phyloP scores from a whole-genome alignment of 192 early-diverging fungal genomes.

The Backusella morwellensis region DNA sequence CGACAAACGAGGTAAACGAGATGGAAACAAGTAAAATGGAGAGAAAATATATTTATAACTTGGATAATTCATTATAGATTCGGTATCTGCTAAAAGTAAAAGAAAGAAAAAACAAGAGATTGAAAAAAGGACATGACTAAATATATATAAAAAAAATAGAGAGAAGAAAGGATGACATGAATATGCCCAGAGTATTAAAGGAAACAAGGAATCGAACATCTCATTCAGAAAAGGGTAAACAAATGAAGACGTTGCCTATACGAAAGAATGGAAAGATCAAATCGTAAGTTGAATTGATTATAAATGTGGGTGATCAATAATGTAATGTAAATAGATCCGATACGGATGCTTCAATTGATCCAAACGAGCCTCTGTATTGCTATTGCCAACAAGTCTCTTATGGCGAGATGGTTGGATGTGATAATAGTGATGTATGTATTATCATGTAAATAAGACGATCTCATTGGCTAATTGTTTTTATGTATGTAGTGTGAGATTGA shows the following conservation, averaged over 20 bases:
- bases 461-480: background rate
- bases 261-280: conserved; percentile 8
- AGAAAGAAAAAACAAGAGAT: background rate
- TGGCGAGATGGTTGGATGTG: conserved; percentile 90
- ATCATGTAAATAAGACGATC: background rate
- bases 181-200: conserved; percentile 12
- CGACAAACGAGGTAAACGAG: conserved; percentile 32
- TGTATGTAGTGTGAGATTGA: conserved; percentile 81
- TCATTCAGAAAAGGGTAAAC: background rate
- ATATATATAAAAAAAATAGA: background rate
- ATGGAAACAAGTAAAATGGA: conserved; percentile 16
- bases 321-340: background rate
- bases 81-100: conserved; percentile 2
- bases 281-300: background rate
- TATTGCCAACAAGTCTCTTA: conserved; percentile 82
- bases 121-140: background rate
- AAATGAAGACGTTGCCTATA: background rate
- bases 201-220: conserved; percentile 16
- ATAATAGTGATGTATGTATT: conserved; percentile 60
- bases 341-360: conserved; percentile 77
- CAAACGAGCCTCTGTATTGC: conserved; percentile 88
- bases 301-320: background rate
- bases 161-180: conserved; percentile 24
- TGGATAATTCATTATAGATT: background rate
- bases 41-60: too few relatives aligned